Evolutionary conservation across 2,329 filamentous ascomycete genomes (phyloP).

Genomic region (Colletotrichum sp.): DNA sequence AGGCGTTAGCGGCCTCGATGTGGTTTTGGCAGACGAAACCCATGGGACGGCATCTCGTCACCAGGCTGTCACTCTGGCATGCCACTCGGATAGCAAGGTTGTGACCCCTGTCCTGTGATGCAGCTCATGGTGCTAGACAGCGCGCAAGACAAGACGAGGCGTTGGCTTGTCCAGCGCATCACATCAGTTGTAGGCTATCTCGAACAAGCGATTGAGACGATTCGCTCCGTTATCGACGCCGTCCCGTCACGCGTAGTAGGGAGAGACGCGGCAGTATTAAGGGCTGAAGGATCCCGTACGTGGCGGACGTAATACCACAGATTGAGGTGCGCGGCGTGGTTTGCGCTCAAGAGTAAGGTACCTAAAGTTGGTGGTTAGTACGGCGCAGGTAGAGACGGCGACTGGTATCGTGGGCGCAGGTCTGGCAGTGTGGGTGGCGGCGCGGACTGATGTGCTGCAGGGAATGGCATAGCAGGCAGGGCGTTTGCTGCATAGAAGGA

Average conservation of each 20-base stretch:
- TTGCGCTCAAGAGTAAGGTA: background rate
- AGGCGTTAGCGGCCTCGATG: background rate
- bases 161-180: background rate
- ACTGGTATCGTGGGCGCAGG: background rate
- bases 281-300: background rate
- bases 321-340: background rate
- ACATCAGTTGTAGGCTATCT: background rate
- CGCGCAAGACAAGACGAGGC: background rate
- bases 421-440: background rate
- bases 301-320: background rate
- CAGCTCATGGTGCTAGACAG: background rate
- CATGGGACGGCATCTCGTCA: constrained; percentile 11
- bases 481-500: constrained; percentile 2
- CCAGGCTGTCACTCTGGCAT: background rate
- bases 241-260: background rate
- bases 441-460: constrained; percentile 15
- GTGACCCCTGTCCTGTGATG: background rate
- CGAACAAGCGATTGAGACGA: background rate
- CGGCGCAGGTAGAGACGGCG: background rate
- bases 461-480: background rate
- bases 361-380: background rate
- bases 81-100: background rate
- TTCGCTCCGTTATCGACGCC: background rate
- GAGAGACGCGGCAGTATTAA: background rate
- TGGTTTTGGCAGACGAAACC: background rate